Evolutionary conservation across 305 asterid species (phyloP).

Genomic region (Solanum aculeatissimum): DNA sequence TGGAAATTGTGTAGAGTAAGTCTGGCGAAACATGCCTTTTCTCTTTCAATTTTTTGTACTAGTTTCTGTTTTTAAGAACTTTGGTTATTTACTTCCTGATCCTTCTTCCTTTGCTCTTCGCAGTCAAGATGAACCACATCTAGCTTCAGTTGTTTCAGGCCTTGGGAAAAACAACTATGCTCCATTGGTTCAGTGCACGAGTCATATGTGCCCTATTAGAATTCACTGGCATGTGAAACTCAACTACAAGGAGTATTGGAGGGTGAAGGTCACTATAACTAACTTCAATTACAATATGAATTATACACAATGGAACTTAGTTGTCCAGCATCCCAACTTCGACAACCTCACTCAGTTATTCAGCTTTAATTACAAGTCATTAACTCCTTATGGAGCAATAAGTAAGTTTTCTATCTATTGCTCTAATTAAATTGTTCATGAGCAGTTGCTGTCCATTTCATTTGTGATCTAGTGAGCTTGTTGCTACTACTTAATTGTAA

Average conservation of each 20-base stretch:
- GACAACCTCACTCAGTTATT: conserved; percentile 57
- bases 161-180: conserved; percentile 23
- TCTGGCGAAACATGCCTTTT: background rate
- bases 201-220: conserved; percentile 68
- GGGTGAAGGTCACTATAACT: conserved; percentile 54
- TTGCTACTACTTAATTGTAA: background rate
- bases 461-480: background rate
- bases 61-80: background rate
- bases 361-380: conserved; percentile 68
- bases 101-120: background rate
- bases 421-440: background rate
- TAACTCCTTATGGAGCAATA: conserved; percentile 45
- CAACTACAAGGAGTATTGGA: conserved; percentile 62
- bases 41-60: background rate
- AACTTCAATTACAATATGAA: conserved; percentile 63
- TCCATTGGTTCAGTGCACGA: conserved; percentile 61
- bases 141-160: conserved; percentile 50
- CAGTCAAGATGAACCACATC: conserved; percentile 46
- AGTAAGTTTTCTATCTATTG: conserved; percentile 27
- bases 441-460: background rate
- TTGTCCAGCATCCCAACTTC: conserved; percentile 61
- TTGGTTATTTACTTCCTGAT: background rate
- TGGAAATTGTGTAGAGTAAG: conserved; percentile 64
- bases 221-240: conserved; percentile 73
- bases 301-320: conserved; percentile 58